Evolutionary conservation across 805 yeast genomes (phyloP), one percentile per base, ranked within the genome.

Genomic region (Maudiozyma turicensis): DNA sequence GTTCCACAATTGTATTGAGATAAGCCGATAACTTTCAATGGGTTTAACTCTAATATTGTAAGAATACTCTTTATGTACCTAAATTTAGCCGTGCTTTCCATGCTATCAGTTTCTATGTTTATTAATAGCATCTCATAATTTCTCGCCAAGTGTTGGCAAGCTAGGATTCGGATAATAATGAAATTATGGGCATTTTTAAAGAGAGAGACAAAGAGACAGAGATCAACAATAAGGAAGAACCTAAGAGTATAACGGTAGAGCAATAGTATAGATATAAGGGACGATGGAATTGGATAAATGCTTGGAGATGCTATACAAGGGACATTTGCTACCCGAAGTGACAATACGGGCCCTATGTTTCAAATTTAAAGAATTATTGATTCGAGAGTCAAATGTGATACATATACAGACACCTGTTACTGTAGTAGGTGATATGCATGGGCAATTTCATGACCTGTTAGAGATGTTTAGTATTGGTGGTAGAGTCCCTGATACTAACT

Each of bases 351-450:
- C 87, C 37, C 67, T 86, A 11, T 88, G 96, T 61, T 82, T 81
- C 61, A 85, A 84, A 56, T 72, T 90, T 55, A 93, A 90, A 66
- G 93, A 89, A 49, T 78, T 85, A 52, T 73, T 93, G 45, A 73
- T 90, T 15, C 70, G 74, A 39, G 95, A 87, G 56, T 84, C 95
- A 52, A 93, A 93, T 61, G 95, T 93, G 37, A 87, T 91, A 45
- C 84, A 87, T 42, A 72, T 93, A 7, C 72, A 73, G 35, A 78
- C 95, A 2, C 99, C 99, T 1, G 87, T 93, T 9, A 88, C 98
- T 0, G 87, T 93, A 7, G 97, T 93, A 5, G 99, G 99, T 1
- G 99, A 93, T 63, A 91, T 93, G 43, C 99, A 93, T 60, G 99
- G 98, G 8, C 99, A 93, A 67, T 93, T 86, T 61, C 95, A 90